These are phyloP conservation scores for Dionaea muscipula DNA, from an alignment of 179 eudicot species.

Conservation along the genomic window DNA sequence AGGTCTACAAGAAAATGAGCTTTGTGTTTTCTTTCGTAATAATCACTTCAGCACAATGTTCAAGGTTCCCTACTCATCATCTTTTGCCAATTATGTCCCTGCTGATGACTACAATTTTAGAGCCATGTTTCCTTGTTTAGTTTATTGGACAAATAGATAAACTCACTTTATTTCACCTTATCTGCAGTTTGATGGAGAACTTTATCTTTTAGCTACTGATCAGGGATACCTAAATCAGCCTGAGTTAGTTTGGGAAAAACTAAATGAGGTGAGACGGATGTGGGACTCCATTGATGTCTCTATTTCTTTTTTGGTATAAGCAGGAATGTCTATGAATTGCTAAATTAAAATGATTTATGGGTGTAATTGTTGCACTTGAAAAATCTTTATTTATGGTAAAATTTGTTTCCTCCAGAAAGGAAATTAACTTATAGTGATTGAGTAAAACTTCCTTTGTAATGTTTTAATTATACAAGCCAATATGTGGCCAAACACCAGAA, in stretches of 20 bases:
- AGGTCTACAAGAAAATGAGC: slow-evolving; percentile 65
- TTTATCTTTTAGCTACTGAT: slow-evolving; percentile 74
- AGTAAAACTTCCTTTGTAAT: too few species aligned
- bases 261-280: slow-evolving; percentile 58
- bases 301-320: neutral
- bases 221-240: slow-evolving; percentile 92
- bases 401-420: too few species aligned
- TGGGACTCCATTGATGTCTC: neutral
- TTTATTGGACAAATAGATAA: slow-evolving; percentile 10
- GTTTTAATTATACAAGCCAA: too few species aligned
- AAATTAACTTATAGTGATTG: too few species aligned
- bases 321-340: too few species aligned
- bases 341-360: too few species aligned
- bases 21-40: slow-evolving; percentile 91
- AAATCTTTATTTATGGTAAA: too few species aligned
- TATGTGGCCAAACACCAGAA: too few species aligned
- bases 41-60: slow-evolving; percentile 96
- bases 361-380: too few species aligned
- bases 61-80: slow-evolving; percentile 36
- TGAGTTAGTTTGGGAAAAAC: slow-evolving; percentile 88
- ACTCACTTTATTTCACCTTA: slow-evolving; percentile 11
- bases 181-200: slow-evolving; percentile 60
- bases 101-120: neutral
- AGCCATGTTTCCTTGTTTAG: neutral
- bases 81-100: neutral